These are phyloP conservation scores for Claviceps quebecensis DNA, from an alignment of 2,329 filamentous ascomycete species.

Conservation along the genomic window DNA sequence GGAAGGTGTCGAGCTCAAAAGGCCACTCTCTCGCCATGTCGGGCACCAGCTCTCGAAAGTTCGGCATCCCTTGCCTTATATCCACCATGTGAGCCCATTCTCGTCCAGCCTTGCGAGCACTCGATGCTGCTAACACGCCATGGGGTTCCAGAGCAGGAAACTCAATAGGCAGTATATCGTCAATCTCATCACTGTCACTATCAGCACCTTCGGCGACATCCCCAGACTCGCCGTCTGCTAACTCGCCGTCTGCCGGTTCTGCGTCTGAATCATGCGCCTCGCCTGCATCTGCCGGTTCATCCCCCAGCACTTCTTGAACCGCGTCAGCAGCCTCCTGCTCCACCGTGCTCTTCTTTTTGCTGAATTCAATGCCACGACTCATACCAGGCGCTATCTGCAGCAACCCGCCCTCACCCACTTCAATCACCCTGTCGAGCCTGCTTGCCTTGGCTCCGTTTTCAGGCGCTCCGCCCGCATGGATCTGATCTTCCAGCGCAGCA, in stretches of 20 bases:
- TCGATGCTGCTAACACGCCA: constrained; percentile 57
- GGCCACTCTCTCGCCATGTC: constrained; percentile 95
- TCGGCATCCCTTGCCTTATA: constrained; percentile 82
- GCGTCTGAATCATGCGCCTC: constrained; percentile 16
- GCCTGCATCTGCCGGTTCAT: constrained; percentile 30
- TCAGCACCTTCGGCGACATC: constrained; percentile 24
- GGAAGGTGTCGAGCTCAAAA: constrained; percentile 94
- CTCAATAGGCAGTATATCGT: constrained; percentile 77
- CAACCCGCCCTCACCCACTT: constrained; percentile 66
- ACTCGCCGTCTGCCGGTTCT: constrained; percentile 8
- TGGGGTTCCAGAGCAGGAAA: constrained; percentile 84
- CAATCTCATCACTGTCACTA: constrained; percentile 53
- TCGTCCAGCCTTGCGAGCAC: constrained; percentile 58
- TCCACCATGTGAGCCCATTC: constrained; percentile 99
- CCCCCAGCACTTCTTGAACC: constrained; percentile 48
- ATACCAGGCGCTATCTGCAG: constrained; percentile 75
- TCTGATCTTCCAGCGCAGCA: constrained; percentile 69
- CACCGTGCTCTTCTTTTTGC: constrained; percentile 39
- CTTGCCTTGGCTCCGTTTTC: constrained; percentile 30
- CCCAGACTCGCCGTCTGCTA: constrained; percentile 15
- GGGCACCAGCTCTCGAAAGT: constrained; percentile 84
- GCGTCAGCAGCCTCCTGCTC: constrained; percentile 53
- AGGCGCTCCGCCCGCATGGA: constrained; percentile 36
- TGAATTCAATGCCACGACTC: constrained; percentile 60
- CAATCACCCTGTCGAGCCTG: constrained; percentile 73